phyloP scores from a whole-genome alignment of 768 basidiomycete genomes.

The Russula sp. region DNA sequence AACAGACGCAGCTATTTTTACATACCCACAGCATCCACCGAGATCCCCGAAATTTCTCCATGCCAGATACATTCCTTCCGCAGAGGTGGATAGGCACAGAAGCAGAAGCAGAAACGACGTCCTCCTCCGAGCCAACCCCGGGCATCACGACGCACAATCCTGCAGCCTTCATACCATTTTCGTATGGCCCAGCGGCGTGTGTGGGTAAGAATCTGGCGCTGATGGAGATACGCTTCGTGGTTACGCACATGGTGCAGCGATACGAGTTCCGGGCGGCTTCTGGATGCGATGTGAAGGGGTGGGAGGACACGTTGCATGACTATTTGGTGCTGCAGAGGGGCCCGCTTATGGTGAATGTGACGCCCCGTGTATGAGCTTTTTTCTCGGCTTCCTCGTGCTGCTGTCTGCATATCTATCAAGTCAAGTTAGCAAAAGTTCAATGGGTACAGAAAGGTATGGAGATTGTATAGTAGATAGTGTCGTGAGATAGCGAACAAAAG shows the following conservation, averaged over 20 bases:
- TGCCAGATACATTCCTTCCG: constrained; percentile 13
- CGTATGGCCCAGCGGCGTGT: constrained; percentile 36
- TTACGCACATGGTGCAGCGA: neutral
- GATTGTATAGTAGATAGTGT: no score
- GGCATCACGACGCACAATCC: constrained; percentile 23
- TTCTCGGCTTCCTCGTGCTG: no score
- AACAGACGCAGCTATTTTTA: constrained; percentile 10
- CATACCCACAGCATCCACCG: constrained; percentile 20
- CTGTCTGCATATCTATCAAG: no score
- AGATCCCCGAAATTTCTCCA: constrained; percentile 11
- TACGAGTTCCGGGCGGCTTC: no score
- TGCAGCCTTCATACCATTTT: constrained; percentile 37
- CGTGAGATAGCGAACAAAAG: no score
- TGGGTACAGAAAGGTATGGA: no score
- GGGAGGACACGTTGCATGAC: no score
- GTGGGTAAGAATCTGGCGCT: constrained; percentile 38
- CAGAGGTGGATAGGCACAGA: constrained; percentile 13
- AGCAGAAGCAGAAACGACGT: neutral
- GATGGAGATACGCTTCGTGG: constrained; percentile 30
- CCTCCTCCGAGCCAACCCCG: neutral
- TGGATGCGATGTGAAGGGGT: no score
- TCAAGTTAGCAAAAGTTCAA: no score
- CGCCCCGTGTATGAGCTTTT: no score
- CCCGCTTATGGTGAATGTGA: no score
- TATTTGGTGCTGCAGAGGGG: no score